These are phyloP conservation scores for Fusarium zealandicum DNA, from an alignment of 2,329 filamentous ascomycete species.

Conservation along the genomic window DNA sequence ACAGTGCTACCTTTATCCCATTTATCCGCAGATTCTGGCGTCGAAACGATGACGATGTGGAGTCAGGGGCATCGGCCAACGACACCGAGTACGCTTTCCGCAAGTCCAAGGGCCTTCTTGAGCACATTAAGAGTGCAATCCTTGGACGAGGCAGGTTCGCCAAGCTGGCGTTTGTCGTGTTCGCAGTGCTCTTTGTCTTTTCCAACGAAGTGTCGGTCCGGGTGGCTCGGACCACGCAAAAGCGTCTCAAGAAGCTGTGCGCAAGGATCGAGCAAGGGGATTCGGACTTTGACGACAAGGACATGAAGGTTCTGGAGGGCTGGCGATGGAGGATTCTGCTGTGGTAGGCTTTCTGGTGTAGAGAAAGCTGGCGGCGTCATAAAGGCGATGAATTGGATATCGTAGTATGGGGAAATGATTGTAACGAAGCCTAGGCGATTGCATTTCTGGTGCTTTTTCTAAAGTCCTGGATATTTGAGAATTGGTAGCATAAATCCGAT, in stretches of 20 bases:
- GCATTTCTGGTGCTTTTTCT: constrained; percentile 23
- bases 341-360: constrained; percentile 46
- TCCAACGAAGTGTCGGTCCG: constrained; percentile 64
- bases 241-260: constrained; percentile 57
- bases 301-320: constrained; percentile 58
- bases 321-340: constrained; percentile 65
- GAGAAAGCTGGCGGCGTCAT: not conserved
- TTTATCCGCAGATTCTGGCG: constrained; percentile 60
- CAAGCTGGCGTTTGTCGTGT: constrained; percentile 61
- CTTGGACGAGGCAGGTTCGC: constrained; percentile 56
- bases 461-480: not conserved
- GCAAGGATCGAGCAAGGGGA: constrained; percentile 57
- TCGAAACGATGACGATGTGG: constrained; percentile 50
- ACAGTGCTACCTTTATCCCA: constrained; percentile 60
- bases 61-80: constrained; percentile 51
- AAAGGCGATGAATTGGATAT: constrained; percentile 18
- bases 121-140: constrained; percentile 56
- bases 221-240: constrained; percentile 60
- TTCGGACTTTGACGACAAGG: constrained; percentile 54
- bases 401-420: constrained; percentile 44
- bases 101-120: constrained; percentile 57
- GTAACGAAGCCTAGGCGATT: constrained; percentile 41
- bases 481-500: not conserved
- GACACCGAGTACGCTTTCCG: constrained; percentile 66
- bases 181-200: constrained; percentile 65